Percentiles rank a stretch among this genome's conserved stretches.
phyloP scores from a whole-genome alignment of 768 basidiomycete species.

The Cystobasidium tubakii region DNA sequence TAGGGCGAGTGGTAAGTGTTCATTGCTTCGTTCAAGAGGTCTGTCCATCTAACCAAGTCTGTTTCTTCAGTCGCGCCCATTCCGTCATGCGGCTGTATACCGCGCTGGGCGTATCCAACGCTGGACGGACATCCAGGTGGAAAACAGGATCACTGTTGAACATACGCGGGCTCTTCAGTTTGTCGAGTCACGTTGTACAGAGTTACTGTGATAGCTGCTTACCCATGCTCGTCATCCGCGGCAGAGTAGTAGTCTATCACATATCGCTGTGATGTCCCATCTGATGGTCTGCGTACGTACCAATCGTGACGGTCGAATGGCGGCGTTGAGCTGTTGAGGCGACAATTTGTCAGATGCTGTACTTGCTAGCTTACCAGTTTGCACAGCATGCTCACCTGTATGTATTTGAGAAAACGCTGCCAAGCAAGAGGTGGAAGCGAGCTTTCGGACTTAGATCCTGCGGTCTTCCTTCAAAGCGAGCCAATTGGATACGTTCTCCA shows the following conservation, averaged over 20 bases:
- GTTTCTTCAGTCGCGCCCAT: constrained; percentile 45
- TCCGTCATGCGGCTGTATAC: constrained; percentile 62
- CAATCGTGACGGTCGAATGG: constrained; percentile 99
- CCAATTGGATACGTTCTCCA: constrained; percentile 67
- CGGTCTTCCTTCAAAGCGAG: constrained; percentile 80
- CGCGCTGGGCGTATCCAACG: constrained; percentile 75
- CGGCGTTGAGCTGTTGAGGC: constrained; percentile 63
- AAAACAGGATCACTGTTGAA: constrained; percentile 72
- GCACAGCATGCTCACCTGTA: constrained; percentile 64
- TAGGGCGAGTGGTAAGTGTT: too few relatives aligned
- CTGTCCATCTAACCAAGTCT: constrained; percentile 31
- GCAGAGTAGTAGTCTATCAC: constrained; percentile 98
- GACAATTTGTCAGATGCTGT: constrained; percentile 27
- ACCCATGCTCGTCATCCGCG: constrained; percentile 70
- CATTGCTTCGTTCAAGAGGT: background rate
- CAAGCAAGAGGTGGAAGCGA: constrained; percentile 73
- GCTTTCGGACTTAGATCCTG: constrained; percentile 94
- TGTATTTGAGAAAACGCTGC: constrained; percentile 76
- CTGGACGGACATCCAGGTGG: constrained; percentile 88
- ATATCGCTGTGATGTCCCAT: constrained; percentile 53
- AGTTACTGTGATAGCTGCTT: background rate
- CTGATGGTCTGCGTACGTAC: constrained; percentile 73
- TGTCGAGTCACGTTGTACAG: too few relatives aligned
- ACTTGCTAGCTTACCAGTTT: background rate
- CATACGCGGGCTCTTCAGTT: too few relatives aligned